Evolutionary conservation across 208 protist species (phyloP).

Genomic region (Phytomonas sp.): DNA sequence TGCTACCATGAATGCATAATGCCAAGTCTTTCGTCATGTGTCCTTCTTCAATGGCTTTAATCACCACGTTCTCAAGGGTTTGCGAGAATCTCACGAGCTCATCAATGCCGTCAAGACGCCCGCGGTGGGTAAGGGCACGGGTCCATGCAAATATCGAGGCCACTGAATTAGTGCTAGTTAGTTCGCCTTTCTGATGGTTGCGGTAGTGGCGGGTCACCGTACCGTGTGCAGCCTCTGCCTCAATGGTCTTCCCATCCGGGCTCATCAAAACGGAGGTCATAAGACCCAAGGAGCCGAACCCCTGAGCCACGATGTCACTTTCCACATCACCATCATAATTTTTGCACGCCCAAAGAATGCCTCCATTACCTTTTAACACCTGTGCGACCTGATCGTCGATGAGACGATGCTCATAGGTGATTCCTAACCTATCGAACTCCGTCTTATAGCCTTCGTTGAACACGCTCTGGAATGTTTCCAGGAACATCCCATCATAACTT

Average conservation of each 20-base stretch:
- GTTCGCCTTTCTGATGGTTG: conserved; percentile 92
- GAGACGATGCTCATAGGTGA: conserved; percentile 94
- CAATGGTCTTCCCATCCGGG: conserved; percentile 96
- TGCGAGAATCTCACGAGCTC: conserved; percentile 82
- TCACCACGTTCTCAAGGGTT: conserved; percentile 85
- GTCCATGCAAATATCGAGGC: conserved; percentile 98
- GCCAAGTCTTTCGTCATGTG: conserved; percentile 98
- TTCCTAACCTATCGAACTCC: conserved; percentile 75
- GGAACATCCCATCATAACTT: conserved; percentile 96
- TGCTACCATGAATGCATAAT: conserved; percentile 86
- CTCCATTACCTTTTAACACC: conserved; percentile 86
- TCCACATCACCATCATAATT: conserved; percentile 99
- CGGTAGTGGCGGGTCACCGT: conserved; percentile 97
- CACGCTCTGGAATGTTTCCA: conserved; percentile 93
- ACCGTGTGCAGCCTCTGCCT: conserved; percentile 97
- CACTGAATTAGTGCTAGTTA: conserved; percentile 97
- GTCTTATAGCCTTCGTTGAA: conserved; percentile 89
- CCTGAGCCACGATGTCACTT: conserved; percentile 96
- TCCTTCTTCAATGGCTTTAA: conserved; percentile 90
- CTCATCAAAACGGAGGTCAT: conserved; percentile 97
- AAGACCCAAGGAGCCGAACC: conserved; percentile 95
- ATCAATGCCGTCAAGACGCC: conserved; percentile 93
- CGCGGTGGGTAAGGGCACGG: conserved; percentile 92
- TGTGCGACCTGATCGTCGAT: conserved; percentile 98
- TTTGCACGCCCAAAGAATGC: conserved; percentile 98